phyloP scores from a whole-genome alignment of 164 flowering plant genomes.

The Magnolia kwangsiensis region DNA sequence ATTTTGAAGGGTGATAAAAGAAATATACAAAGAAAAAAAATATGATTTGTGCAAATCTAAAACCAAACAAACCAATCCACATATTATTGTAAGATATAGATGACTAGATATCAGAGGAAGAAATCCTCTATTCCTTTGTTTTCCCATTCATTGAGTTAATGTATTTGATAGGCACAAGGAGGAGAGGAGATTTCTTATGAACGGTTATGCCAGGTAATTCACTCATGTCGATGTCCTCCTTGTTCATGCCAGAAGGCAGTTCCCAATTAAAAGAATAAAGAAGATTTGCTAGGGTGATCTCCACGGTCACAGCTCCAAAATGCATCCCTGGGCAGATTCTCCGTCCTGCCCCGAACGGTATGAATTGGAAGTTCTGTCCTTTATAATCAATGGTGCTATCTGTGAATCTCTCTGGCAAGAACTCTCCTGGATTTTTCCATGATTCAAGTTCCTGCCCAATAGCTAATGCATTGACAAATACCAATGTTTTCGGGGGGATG shows the following conservation, averaged over 20 bases:
- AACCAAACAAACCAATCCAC: too few relatives aligned
- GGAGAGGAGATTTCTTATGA: not conserved
- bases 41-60: too few relatives aligned
- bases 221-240: conserved; percentile 2
- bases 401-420: conserved; percentile 1
- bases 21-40: too few relatives aligned
- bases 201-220: not conserved
- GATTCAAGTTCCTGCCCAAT: conserved; percentile 1
- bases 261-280: conserved; percentile 2
- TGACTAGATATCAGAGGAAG: too few relatives aligned
- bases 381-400: not conserved
- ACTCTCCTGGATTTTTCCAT: conserved; percentile 1
- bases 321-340: conserved; percentile 4
- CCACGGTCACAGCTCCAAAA: not conserved
- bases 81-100: too few relatives aligned
- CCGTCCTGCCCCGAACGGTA: conserved; percentile 2
- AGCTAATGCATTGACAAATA: not conserved
- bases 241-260: not conserved
- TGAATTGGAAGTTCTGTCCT: not conserved
- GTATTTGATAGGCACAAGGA: not conserved
- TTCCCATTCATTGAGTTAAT: not conserved
- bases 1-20: too few relatives aligned
- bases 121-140: too few relatives aligned
- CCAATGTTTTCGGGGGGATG: not conserved
- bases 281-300: not conserved